Evolutionary conservation across 148 eudicot genomes (phyloP), one percentile per base, ranked within the genome.

Genomic region (Persicaria maculosa): DNA sequence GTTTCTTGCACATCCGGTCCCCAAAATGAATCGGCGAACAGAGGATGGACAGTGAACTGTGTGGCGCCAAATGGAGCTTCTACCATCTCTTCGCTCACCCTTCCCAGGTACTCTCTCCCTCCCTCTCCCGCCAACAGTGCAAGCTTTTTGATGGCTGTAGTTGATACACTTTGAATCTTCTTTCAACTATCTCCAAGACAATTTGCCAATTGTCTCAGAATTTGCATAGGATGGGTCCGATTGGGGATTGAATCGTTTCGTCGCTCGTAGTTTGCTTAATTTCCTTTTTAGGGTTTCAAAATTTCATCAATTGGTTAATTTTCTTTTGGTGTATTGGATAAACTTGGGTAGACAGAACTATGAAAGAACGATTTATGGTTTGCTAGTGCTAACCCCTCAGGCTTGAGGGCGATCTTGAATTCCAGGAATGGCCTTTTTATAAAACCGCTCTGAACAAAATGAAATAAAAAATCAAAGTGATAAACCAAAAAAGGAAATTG

Each of bases 11-110:
- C 36, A 31, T 31, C 36, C 36, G 36, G 36, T 31, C 36, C 36
- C 36, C 36, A 31, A 48, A 48, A 48, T 48, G 9, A 8, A 48
- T 48, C 12, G 52, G 52, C 14, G 52, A 48, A 55, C 20, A 55
- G 17, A n/a, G n/a, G 53, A 14, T 9, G n/a, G 36, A 36, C 45
- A 31, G 68, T 64, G n/a, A n/a, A 16, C 15, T 64, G 68, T 70
- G 72, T 70, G 72, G 72, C 72, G 50, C 25, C 72, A 44, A 70
- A 70, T 45, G 72, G 72, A 70, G 72, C 72, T 68, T 68, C 71
- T 20, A 15, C 72, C 44, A 44, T 44, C 53, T 45, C 72, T 45
- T 70, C 72, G 72, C 25, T 20, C 72, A 16, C 72, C 53, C 72
- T 45, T 19, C 53, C 53, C 72, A 7, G 72, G 72, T 70, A 44